Evolutionary conservation across 2,329 filamentous ascomycete species (phyloP).

Genomic region (Penicillium fuscoglaucum): DNA sequence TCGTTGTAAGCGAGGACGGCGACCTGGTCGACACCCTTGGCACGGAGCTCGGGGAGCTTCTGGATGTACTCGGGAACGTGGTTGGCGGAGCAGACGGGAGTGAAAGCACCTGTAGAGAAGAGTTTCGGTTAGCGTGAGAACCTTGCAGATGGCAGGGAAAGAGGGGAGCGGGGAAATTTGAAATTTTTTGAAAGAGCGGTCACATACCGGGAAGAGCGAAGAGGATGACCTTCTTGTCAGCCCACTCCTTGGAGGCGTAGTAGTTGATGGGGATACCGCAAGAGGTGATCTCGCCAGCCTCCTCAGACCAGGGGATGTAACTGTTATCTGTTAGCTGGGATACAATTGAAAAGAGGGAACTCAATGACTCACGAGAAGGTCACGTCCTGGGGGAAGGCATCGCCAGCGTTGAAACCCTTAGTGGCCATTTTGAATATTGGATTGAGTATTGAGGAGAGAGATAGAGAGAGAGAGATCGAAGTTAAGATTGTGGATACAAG

Average conservation of each 20-base stretch:
- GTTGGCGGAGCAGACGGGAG: conserved; percentile 77
- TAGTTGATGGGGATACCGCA: conserved; percentile 79
- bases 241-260: conserved; percentile 75
- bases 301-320: conserved; percentile 75
- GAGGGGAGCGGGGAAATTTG: background rate
- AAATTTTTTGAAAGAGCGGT: conserved; percentile 15
- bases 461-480: conserved; percentile 8
- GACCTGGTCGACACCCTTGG: conserved; percentile 80
- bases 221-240: conserved; percentile 69
- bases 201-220: conserved; percentile 63
- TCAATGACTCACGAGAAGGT: conserved; percentile 64
- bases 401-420: conserved; percentile 70
- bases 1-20: conserved; percentile 84
- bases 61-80: conserved; percentile 80
- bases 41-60: conserved; percentile 68
- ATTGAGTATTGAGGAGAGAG: conserved; percentile 1
- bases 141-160: conserved; percentile 1
- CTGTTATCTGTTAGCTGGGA: conserved; percentile 38
- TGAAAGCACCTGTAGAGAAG: conserved; percentile 67
- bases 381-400: conserved; percentile 78
- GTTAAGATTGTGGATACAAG: conserved; percentile 9
- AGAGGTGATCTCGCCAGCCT: conserved; percentile 66
- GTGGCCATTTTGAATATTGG: conserved; percentile 54
- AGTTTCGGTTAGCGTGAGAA: conserved; percentile 21
- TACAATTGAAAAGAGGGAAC: background rate